Percentiles rank a stretch among this genome's conserved stretches.
Evolutionary conservation across 495 filamentous ascomycete genomes (phyloP).

Genomic region (Hypoxylon fragiforme): DNA sequence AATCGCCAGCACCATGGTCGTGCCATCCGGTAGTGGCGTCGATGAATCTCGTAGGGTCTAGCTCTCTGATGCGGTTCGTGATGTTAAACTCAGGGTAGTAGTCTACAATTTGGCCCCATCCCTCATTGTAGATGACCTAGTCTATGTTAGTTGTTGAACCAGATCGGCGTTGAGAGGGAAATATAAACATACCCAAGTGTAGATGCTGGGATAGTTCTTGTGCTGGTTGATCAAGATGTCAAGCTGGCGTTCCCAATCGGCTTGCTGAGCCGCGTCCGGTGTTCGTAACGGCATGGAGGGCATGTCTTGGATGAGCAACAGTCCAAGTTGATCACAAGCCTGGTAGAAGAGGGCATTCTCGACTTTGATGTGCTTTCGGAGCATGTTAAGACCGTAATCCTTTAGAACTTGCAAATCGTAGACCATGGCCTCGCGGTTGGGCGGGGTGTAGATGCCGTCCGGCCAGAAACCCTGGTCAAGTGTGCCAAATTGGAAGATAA

Average conservation of each 20-base stretch:
- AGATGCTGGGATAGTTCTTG: slow-evolving; percentile 64
- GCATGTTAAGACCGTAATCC: slow-evolving; percentile 65
- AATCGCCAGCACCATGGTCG: slow-evolving; percentile 36
- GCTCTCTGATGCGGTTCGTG: slow-evolving; percentile 52
- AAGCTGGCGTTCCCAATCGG: slow-evolving; percentile 65
- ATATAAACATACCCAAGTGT: slow-evolving; percentile 48
- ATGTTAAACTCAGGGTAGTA: slow-evolving; percentile 59
- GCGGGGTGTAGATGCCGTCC: slow-evolving; percentile 65
- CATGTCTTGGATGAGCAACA: slow-evolving; percentile 72
- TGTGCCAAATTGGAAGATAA: slow-evolving; percentile 66
- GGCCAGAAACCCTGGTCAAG: slow-evolving; percentile 74
- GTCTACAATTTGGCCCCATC: slow-evolving; percentile 62
- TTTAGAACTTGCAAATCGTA: slow-evolving; percentile 65
- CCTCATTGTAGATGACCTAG: slow-evolving; percentile 71
- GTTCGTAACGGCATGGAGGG: slow-evolving; percentile 52
- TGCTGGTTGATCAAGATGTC: slow-evolving; percentile 62
- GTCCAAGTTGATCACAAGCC: slow-evolving; percentile 64
- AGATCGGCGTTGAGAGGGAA: too few species aligned
- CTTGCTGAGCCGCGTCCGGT: slow-evolving; percentile 55
- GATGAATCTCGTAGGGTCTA: slow-evolving; percentile 66
- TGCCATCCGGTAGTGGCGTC: slow-evolving; percentile 63
- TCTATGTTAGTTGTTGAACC: slow-evolving; percentile 19
- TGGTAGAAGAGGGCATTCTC: slow-evolving; percentile 68
- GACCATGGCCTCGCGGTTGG: slow-evolving; percentile 65
- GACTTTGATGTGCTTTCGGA: slow-evolving; percentile 74